phyloP scores from a whole-genome alignment of 176 grass and related monocot species.

The Paspalum notatum region DNA sequence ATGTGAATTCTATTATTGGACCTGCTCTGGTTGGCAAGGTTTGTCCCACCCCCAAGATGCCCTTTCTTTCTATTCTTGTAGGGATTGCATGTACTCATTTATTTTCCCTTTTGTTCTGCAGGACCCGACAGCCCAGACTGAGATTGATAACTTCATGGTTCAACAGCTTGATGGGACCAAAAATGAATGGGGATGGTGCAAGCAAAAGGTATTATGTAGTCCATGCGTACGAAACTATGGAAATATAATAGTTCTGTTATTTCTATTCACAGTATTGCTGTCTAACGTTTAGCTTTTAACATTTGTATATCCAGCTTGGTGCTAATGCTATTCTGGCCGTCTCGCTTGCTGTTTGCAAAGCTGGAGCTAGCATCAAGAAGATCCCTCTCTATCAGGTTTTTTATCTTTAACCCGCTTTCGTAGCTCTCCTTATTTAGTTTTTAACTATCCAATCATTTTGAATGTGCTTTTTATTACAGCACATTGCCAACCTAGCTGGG shows the following conservation, averaged over 20 bases:
- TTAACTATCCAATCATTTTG: not conserved
- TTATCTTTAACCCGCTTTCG: not conserved
- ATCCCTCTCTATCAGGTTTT: conserved; percentile 89
- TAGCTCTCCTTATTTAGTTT: not conserved
- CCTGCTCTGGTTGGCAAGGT: conserved; percentile 87
- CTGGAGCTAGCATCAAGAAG: conserved; percentile 73
- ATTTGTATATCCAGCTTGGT: conserved; percentile 55
- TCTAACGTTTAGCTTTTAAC: not conserved
- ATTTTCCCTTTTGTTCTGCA: conserved; percentile 36
- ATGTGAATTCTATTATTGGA: conserved; percentile 86
- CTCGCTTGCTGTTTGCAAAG: conserved; percentile 94
- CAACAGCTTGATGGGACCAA: conserved; percentile 92
- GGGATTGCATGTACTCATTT: not conserved
- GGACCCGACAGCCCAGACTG: conserved; percentile 73
- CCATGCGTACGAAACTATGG: not conserved
- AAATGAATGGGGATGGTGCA: conserved; percentile 96
- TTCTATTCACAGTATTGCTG: not conserved
- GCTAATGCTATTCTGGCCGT: conserved; percentile 95
- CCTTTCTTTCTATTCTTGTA: too few relatives aligned
- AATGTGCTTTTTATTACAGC: conserved; percentile 42
- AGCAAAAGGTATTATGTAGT: conserved; percentile 65
- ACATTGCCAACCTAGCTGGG: conserved; percentile 85
- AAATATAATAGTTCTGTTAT: too few relatives aligned
- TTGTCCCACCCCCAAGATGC: not conserved
- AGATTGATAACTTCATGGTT: conserved; percentile 93